phyloP scores from a whole-genome alignment of 331 rosid genomes.

The Erythrophleum ivorense region DNA sequence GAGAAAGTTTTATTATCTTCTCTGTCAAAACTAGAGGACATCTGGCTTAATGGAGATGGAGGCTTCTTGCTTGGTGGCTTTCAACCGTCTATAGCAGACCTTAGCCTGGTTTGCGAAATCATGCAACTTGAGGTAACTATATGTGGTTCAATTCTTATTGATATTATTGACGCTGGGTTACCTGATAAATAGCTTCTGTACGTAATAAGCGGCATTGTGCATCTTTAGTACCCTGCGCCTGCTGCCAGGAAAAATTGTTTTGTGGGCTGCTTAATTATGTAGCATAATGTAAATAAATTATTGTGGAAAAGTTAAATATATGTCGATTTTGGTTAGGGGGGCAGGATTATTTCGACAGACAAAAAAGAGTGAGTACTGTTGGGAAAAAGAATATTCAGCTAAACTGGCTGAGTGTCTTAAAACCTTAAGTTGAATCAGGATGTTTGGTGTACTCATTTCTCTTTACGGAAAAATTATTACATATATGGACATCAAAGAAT shows the following conservation, averaged over 20 bases:
- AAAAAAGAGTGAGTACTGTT: neutral
- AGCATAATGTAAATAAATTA: neutral
- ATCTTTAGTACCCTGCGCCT: neutral
- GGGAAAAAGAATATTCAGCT: conserved; percentile 20
- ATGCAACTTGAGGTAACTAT: conserved; percentile 76
- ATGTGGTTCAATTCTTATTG: conserved; percentile 13
- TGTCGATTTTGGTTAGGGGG: neutral
- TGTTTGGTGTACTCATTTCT: neutral
- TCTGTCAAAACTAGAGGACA: conserved; percentile 66
- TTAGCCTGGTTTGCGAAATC: conserved; percentile 73
- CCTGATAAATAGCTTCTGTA: conserved; percentile 15
- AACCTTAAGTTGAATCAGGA: conserved; percentile 28
- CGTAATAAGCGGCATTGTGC: neutral
- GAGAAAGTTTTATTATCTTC: conserved; percentile 66
- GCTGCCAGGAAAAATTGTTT: neutral
- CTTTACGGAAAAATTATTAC: conserved; percentile 1
- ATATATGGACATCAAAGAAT: neutral
- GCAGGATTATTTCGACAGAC: neutral
- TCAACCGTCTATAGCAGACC: conserved; percentile 74
- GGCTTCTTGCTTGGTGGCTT: conserved; percentile 58
- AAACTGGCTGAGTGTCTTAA: conserved; percentile 18
- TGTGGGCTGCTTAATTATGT: neutral
- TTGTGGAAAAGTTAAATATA: neutral
- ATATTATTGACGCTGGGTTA: conserved; percentile 7
- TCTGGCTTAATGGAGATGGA: conserved; percentile 81